phyloP scores from a whole-genome alignment of 495 filamentous ascomycete genomes.

The Annulohypoxylon nitens region DNA sequence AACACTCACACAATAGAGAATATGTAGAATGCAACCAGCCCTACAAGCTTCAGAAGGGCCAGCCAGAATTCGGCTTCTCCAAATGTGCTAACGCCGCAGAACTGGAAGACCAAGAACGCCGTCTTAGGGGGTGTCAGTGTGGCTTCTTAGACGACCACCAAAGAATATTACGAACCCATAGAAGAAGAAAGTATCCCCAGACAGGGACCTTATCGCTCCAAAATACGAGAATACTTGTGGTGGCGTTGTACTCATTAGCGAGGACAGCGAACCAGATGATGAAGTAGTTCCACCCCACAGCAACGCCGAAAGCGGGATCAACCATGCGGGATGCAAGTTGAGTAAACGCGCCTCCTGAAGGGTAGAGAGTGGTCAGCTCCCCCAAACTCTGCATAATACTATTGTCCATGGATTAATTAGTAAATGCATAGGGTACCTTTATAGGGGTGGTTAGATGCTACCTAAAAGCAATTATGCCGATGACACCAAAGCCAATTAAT shows the following conservation, averaged over 20 bases:
- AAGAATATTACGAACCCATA: constrained; percentile 66
- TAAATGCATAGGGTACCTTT: neutral
- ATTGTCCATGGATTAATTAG: constrained; percentile 2
- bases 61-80: constrained; percentile 76
- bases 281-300: constrained; percentile 86
- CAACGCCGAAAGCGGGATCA: constrained; percentile 82
- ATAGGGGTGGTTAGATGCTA: constrained; percentile 37
- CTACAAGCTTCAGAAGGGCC: constrained; percentile 74
- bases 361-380: constrained; percentile 78
- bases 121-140: constrained; percentile 50
- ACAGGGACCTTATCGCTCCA: constrained; percentile 67
- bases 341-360: constrained; percentile 70
- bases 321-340: constrained; percentile 78
- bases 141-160: neutral
- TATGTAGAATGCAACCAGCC: constrained; percentile 75
- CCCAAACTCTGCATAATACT: constrained; percentile 73
- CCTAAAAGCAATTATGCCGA: constrained; percentile 75
- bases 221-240: constrained; percentile 70
- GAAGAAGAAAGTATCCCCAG: constrained; percentile 73
- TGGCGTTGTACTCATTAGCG: constrained; percentile 70
- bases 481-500: constrained; percentile 73
- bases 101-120: constrained; percentile 59
- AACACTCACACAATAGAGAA: constrained; percentile 71
- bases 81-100: constrained; percentile 65
- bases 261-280: constrained; percentile 73